Evolutionary conservation across 768 basidiomycete species (phyloP).

Genomic region (Phaffia australis): DNA sequence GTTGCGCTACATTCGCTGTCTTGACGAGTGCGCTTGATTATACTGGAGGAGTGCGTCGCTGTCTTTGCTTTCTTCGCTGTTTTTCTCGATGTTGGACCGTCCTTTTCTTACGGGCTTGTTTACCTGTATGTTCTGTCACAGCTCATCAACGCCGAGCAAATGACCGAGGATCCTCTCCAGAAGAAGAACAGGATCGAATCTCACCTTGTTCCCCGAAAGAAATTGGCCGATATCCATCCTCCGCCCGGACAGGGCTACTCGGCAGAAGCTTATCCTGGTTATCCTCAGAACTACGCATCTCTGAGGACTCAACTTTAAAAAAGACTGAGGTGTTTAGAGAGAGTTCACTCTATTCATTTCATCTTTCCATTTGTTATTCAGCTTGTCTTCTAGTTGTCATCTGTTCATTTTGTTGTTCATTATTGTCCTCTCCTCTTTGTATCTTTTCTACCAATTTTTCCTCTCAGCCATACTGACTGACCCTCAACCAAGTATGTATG

Average conservation of each 20-base stretch:
- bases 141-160: no score
- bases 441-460: no score
- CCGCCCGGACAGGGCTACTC: constrained; percentile 10
- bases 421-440: no score
- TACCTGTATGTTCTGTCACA: not conserved
- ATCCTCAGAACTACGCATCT: constrained; percentile 1
- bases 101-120: not conserved
- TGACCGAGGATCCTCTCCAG: not conserved
- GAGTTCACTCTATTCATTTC: no score
- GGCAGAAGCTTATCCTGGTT: constrained; percentile 5
- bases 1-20: not conserved
- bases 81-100: not conserved
- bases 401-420: no score
- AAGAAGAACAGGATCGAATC: not conserved
- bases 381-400: no score
- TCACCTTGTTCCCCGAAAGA: constrained; percentile 2
- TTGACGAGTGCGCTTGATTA: no score
- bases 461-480: no score
- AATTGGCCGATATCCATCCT: constrained; percentile 4
- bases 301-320: no score
- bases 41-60: not conserved
- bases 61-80: not conserved
- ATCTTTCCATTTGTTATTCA: no score
- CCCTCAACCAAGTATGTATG: no score
- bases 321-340: no score